A percentile compares a stretch with the other conserved stretches of the same genome.
Evolutionary conservation across 2,329 filamentous ascomycete species (phyloP).

Genomic region (Apiospora aurea): DNA sequence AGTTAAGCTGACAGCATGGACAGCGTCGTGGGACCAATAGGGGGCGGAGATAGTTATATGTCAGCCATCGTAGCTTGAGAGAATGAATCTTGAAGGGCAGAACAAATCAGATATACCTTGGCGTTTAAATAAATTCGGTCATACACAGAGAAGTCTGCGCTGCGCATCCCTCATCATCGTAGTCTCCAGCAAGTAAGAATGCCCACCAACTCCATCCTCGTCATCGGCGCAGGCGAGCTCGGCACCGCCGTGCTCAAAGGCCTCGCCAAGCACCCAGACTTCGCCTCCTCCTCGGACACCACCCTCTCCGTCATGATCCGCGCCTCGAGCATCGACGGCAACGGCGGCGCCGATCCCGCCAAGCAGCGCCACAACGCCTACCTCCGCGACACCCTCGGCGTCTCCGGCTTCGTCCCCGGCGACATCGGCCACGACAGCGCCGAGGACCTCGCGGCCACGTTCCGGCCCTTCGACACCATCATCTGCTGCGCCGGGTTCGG

Average conservation of each 20-base stretch:
- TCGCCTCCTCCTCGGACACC: conserved; percentile 30
- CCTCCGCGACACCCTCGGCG: conserved; percentile 45
- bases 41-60: background rate
- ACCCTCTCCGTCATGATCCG: conserved; percentile 63
- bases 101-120: background rate
- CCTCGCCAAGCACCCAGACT: conserved; percentile 55
- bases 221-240: conserved; percentile 73
- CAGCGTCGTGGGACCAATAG: background rate
- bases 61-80: background rate
- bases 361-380: conserved; percentile 45
- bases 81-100: background rate
- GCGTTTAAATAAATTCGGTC: background rate
- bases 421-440: conserved; percentile 47
- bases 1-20: background rate
- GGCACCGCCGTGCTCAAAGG: conserved; percentile 62
- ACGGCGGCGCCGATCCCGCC: conserved; percentile 41
- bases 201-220: conserved; percentile 51
- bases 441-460: conserved; percentile 48
- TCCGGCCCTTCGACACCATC: conserved; percentile 58
- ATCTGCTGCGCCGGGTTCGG: conserved; percentile 68
- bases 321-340: conserved; percentile 49
- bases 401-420: conserved; percentile 48
- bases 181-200: background rate
- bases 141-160: too few relatives aligned
- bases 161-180: background rate